Conservation (phyloP, 805 yeast genomes). For the Grigorovia yakushimaensis region DNA sequence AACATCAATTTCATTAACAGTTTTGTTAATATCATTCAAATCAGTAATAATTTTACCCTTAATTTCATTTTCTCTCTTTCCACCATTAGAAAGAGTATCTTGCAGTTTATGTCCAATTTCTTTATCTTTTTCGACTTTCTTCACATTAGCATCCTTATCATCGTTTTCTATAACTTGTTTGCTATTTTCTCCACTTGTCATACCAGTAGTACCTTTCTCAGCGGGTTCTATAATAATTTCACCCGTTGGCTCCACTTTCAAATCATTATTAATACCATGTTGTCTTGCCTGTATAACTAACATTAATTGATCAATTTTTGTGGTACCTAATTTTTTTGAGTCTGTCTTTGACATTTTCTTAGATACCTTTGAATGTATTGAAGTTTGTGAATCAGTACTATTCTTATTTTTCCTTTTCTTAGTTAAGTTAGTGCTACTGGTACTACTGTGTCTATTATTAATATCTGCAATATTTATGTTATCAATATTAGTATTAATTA, state of each 20-base stretch:
- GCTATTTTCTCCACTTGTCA: neutral
- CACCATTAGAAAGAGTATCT: too few species aligned
- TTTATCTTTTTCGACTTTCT: too few species aligned
- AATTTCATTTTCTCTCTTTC: neutral
- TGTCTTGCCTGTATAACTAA: constrained; percentile 81
- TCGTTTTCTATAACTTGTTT: neutral
- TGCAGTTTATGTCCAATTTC: too few species aligned
- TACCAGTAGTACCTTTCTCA: neutral
- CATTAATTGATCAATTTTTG: constrained; percentile 87
- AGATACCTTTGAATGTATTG: neutral
- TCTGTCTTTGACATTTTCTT: neutral
- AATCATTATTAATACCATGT: constrained; percentile 57
- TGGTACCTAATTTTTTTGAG: constrained; percentile 50
- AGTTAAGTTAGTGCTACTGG: neutral
- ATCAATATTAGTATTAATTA: neutral
- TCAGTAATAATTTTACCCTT: neutral
- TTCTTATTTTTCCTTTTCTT: neutral
- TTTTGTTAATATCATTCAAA: neutral
- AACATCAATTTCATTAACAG: neutral
- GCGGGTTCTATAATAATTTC: constrained; percentile 44
- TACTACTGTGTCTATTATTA: neutral
- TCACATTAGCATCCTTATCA: too few species aligned
- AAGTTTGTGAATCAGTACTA: neutral
- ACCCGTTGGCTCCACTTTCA: constrained; percentile 61
- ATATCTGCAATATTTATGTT: neutral